Conservation (phyloP, 139 green algal species). For the Chlamydomonas eustigma region DNA sequence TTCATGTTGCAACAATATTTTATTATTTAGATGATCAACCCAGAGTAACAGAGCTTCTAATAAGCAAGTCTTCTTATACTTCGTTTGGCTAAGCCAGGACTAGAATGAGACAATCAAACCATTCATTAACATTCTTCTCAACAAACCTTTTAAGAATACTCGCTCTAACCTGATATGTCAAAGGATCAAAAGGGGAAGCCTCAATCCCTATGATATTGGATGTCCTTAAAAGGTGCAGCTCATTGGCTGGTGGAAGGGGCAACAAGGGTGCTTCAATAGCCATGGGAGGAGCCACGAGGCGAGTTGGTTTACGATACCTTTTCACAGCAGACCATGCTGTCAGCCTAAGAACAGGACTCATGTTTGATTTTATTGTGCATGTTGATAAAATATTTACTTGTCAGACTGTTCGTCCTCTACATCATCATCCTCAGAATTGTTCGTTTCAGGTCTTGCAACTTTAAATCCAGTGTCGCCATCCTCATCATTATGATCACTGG, state of each 20-base stretch:
- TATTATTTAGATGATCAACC: no score
- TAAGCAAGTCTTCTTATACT: no score
- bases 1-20: no score
- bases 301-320: background rate
- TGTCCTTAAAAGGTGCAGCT: slow-evolving; percentile 41
- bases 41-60: no score
- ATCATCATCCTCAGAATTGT: background rate
- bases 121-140: no score
- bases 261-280: slow-evolving; percentile 29
- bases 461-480: background rate
- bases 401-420: background rate
- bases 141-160: no score
- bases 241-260: slow-evolving; percentile 22
- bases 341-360: background rate
- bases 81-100: no score
- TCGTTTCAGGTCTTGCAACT: background rate
- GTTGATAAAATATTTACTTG: background rate
- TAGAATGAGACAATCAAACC: no score
- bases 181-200: slow-evolving; percentile 52
- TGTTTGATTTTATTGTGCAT: background rate
- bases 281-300: slow-evolving; percentile 30
- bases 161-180: slow-evolving; percentile 42
- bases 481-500: background rate
- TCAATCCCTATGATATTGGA: slow-evolving; percentile 68
- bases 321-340: background rate